Base-by-base conservation (phyloP, 2,329 filamentous ascomycete genomes). In the Fusarium nisikadoi region DNA sequence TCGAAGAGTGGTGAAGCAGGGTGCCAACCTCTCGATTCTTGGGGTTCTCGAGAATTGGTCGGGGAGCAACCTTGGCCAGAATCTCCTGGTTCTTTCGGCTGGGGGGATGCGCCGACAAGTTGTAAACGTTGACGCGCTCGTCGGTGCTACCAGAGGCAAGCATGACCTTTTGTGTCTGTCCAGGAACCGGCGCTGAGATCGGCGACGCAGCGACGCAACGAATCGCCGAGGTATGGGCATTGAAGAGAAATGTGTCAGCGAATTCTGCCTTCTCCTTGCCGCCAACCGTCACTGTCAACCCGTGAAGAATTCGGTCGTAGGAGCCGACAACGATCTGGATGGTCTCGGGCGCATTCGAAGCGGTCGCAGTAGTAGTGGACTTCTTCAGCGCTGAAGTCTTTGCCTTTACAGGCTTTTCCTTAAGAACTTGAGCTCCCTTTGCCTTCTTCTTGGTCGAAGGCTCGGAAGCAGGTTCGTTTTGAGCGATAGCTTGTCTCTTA, bases 101-200 rank as follows among this genome's bases (percentile, higher is more conserved):
- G 65, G 88, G 90, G 59, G 89, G 89, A 75, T 90, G 89, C 31
- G 87, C 90, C 17, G 95, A 97, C 61, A 99, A 86, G 68, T 91
- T 94, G 86, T 97, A 99, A 60, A 99, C 88, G 80, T 99, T 98
- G 84, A 99, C 93, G 70, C 94, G 91, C 83, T 98, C 94, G 82
- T 99, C 96, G 29, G 94, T 97, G 81, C 93, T 92, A 74, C 96
- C 96, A 14, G 93, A 97, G 17, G 96, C 96, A 53, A 99, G 89
- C 74, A 96, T 91, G 54, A 97, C 88, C 80, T 96, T 97, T 79
- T 94, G 92, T n/a, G 85, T 83, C 81, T 92, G 91, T 72, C 86
- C 89, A 17, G 84, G 86, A 62, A 84, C 79, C 3, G 87, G 85
- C 23, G 87, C 88, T 17, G 93, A 93, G 1, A 93, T 86, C 6